These are phyloP conservation scores for Colletotrichum shisoi DNA, from an alignment of 2,329 filamentous ascomycete species.

Conservation along the genomic window DNA sequence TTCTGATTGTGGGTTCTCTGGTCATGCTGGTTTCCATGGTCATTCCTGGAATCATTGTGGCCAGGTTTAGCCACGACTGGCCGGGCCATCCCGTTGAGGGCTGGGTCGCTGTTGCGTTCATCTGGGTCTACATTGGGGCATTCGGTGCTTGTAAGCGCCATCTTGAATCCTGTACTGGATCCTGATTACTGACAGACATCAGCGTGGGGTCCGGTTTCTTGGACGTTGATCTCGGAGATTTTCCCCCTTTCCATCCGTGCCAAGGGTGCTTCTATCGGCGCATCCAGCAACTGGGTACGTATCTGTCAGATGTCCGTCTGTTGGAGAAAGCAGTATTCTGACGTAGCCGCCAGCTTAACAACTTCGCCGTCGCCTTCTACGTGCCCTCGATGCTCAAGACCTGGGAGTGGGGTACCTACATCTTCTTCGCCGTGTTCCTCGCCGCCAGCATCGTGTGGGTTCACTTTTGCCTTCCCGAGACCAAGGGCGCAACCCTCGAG, in stretches of 20 bases:
- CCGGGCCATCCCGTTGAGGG: slow-evolving; percentile 48
- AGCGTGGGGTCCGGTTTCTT: slow-evolving; percentile 48
- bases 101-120: slow-evolving; percentile 50
- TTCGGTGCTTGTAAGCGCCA: slow-evolving; percentile 23
- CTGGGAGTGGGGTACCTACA: slow-evolving; percentile 62
- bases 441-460: slow-evolving; percentile 58
- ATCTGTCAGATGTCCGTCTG: no score
- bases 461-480: slow-evolving; percentile 62
- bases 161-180: background rate
- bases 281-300: slow-evolving; percentile 54
- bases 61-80: slow-evolving; percentile 51
- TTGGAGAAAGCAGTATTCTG: background rate
- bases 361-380: slow-evolving; percentile 58
- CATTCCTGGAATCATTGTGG: slow-evolving; percentile 53
- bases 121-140: slow-evolving; percentile 44
- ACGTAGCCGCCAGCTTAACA: slow-evolving; percentile 47
- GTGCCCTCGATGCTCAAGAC: slow-evolving; percentile 53
- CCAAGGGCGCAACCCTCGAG: slow-evolving; percentile 63
- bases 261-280: slow-evolving; percentile 53
- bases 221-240: slow-evolving; percentile 51
- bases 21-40: slow-evolving; percentile 53
- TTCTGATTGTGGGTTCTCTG: slow-evolving; percentile 50
- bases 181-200: background rate
- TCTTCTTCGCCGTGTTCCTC: slow-evolving; percentile 64
- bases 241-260: slow-evolving; percentile 51